Evolutionary conservation across 148 eudicot genomes (phyloP).

Genomic region (Drosera capensis): DNA sequence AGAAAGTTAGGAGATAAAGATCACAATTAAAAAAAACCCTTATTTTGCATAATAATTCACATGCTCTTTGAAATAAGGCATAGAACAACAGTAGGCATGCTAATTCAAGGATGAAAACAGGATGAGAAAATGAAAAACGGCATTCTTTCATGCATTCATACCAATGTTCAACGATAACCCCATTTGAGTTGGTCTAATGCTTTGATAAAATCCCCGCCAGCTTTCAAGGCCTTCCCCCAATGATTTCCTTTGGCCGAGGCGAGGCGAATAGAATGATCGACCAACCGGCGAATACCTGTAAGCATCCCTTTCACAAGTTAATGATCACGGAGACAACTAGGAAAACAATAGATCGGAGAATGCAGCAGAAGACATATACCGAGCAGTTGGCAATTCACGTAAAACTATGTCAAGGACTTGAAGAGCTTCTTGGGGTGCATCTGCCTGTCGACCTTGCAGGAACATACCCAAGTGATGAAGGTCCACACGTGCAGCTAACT

Average conservation of each 20-base stretch:
- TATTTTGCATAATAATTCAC: no score
- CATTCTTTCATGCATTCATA: no score
- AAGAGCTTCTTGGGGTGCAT: constrained; percentile 30
- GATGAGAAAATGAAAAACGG: no score
- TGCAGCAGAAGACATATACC: constrained; percentile 2
- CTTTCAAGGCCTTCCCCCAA: constrained; percentile 30
- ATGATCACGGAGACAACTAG: background rate
- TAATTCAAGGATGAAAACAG: background rate
- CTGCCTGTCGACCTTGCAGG: constrained; percentile 19
- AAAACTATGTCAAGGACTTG: constrained; percentile 42
- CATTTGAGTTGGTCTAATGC: constrained; percentile 50
- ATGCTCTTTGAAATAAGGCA: no score
- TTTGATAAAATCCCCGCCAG: constrained; percentile 52
- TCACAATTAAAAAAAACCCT: constrained; percentile 21
- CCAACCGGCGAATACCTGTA: constrained; percentile 25
- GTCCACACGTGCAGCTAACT: constrained; percentile 22
- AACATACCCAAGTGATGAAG: constrained; percentile 19
- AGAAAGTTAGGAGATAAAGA: constrained; percentile 1
- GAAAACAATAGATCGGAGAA: background rate
- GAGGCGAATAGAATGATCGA: constrained; percentile 30
- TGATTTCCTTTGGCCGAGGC: constrained; percentile 21
- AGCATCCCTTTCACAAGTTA: background rate
- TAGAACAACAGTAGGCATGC: no score
- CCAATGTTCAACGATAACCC: constrained; percentile 47
- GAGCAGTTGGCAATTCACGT: background rate